Evolutionary conservation across 2,329 filamentous ascomycete genomes (phyloP), one percentile per base, ranked within the genome.

Genomic region (Neofusicoccum sp.): DNA sequence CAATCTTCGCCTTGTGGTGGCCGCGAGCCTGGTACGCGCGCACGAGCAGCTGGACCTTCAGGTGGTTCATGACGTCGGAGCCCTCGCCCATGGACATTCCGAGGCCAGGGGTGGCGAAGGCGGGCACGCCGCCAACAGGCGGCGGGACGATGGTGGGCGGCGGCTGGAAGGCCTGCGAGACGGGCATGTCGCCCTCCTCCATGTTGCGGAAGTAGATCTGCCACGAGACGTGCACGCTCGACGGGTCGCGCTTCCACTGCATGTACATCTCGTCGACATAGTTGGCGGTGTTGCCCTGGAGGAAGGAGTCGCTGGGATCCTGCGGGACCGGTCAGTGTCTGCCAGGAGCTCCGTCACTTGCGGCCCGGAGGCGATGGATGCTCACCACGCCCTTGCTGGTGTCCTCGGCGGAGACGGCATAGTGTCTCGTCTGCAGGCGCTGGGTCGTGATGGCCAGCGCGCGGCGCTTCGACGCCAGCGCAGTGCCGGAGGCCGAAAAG

Each of bases 241-340:
- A 85, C 57, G 95, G 93, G 70, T 99, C 92, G 66, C 90, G 83
- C 80, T 93, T 96, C 95, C 95, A 99, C 75, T 93, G 88, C 81
- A 97, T 82, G 79, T 99, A 99, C 95, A 99, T 99, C 82, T 97
- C 95, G 78, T 99, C 95, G 75, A 99, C 91, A 81, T 99, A 99
- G 82, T 96, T 97, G 78, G 95, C 95, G 63, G 93, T 95, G 82
- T 91, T 98, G 68, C 95, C 95, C 65, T 92, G 91, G 64, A 99
- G 85, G 84, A 99, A 99, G 80, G 88, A 96, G 79, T 99, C 95
- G 77, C 90, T 96, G 66, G 93, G 86, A 75, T 96, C 91, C 84
- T 86, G 67, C 63, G 64, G 63, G 64, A 65, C 64, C 64, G 51
- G 67, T 74, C 67, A 73, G 73, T 66, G 43, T 51, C 20, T 16